A percentile compares a stretch with the other conserved stretches of the same genome.
These are phyloP conservation scores for Wallacemonas collosoma DNA, from an alignment of 208 protist genomes.

Conservation along the genomic window DNA sequence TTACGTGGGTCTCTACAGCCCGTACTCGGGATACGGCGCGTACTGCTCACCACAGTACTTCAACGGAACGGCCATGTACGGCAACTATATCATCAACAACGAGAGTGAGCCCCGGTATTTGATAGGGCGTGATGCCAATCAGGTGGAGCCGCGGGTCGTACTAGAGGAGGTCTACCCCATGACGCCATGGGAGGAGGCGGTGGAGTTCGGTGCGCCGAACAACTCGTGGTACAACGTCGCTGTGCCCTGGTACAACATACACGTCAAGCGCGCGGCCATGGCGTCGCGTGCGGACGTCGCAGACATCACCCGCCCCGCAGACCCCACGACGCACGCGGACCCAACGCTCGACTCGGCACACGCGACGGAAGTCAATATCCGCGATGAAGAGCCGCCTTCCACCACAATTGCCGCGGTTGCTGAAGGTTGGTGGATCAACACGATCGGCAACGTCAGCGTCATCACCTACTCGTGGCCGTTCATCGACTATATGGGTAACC, in stretches of 20 bases:
- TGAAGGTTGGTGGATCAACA: slow-evolving; percentile 28
- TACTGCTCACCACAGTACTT: slow-evolving; percentile 63
- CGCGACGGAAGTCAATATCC: too few species aligned
- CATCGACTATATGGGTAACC: slow-evolving; percentile 45
- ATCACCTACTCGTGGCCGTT: slow-evolving; percentile 68
- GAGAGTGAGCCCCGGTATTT: slow-evolving; percentile 39
- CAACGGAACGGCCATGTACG: slow-evolving; percentile 21
- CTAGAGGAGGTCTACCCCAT: slow-evolving; percentile 35
- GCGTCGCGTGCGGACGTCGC: background rate
- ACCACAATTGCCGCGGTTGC: background rate
- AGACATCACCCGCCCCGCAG: background rate
- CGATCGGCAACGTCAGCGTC: slow-evolving; percentile 26
- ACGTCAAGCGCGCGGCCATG: background rate
- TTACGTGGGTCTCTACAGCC: slow-evolving; percentile 53
- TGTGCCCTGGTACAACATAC: slow-evolving; percentile 33
- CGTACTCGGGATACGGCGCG: slow-evolving; percentile 56
- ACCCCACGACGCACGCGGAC: background rate
- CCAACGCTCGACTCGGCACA: background rate
- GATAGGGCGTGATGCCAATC: slow-evolving; percentile 28
- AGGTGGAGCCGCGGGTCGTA: slow-evolving; percentile 25
- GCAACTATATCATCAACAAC: slow-evolving; percentile 41
- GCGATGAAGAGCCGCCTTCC: background rate
- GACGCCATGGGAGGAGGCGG: slow-evolving; percentile 43
- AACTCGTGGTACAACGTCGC: slow-evolving; percentile 50
- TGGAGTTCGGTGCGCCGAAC: slow-evolving; percentile 34